phyloP scores from a whole-genome alignment of 257 asterid species.

The Solanum tarapatanum region DNA sequence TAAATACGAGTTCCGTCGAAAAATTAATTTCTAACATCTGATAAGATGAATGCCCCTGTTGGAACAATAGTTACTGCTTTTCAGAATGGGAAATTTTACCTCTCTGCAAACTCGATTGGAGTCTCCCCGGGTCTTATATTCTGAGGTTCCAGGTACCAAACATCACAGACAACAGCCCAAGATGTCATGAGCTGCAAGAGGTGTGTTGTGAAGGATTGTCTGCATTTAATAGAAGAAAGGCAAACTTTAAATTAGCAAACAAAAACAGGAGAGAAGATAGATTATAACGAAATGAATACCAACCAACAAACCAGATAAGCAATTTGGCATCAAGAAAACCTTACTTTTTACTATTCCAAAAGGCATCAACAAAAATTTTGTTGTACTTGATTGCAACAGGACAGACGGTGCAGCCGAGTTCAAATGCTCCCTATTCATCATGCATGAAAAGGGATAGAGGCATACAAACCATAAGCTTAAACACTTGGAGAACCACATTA shows the following conservation, averaged over 20 bases:
- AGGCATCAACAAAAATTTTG: constrained; percentile 96
- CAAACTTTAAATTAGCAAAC: neutral
- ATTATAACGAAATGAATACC: neutral
- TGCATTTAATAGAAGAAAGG: constrained; percentile 17
- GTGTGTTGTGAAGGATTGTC: constrained; percentile 93
- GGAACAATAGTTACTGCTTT: neutral
- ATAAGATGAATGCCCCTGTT: neutral
- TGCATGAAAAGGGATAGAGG: neutral
- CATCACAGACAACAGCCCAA: constrained; percentile 99
- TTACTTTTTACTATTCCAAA: constrained; percentile 92
- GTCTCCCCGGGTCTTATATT: constrained; percentile 82
- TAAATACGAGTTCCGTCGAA: neutral
- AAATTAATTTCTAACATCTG: neutral
- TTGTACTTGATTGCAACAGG: constrained; percentile 94
- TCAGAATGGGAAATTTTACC: constrained; percentile 23
- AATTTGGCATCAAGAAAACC: constrained; percentile 7
- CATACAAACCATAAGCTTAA: neutral
- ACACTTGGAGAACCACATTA: neutral
- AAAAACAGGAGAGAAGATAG: neutral
- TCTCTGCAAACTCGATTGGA: constrained; percentile 93
- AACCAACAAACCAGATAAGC: neutral
- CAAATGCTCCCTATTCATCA: constrained; percentile 84
- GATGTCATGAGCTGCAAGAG: constrained; percentile 98
- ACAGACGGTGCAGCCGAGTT: constrained; percentile 89
- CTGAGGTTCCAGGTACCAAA: constrained; percentile 98